These are phyloP conservation scores for Clavispora phyllophila DNA, from an alignment of 805 yeast species.

Conservation along the genomic window DNA sequence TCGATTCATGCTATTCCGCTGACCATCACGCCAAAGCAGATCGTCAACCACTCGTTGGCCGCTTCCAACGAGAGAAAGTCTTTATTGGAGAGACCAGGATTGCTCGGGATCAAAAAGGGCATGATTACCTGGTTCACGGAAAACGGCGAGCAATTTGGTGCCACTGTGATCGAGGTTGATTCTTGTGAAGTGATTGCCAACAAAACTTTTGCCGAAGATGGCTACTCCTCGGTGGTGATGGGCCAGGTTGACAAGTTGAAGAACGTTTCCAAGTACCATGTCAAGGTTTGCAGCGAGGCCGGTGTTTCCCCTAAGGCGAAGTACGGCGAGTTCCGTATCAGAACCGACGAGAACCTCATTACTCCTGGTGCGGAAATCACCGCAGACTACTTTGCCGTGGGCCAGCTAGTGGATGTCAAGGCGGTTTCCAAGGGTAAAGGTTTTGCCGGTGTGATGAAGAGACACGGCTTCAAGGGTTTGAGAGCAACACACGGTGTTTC, in stretches of 20 bases:
- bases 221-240: slow-evolving; percentile 80
- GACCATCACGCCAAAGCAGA: slow-evolving; percentile 42
- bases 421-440: slow-evolving; percentile 91
- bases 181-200: slow-evolving; percentile 79
- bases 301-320: slow-evolving; percentile 77
- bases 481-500: slow-evolving; percentile 96
- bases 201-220: slow-evolving; percentile 67
- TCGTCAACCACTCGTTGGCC: slow-evolving; percentile 61
- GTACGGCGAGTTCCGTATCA: slow-evolving; percentile 75
- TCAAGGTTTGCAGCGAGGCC: slow-evolving; percentile 77
- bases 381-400: slow-evolving; percentile 80
- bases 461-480: slow-evolving; percentile 85
- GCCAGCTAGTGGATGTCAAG: slow-evolving; percentile 78
- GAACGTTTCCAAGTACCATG: slow-evolving; percentile 50
- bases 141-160: slow-evolving; percentile 67
- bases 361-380: slow-evolving; percentile 73
- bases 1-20: slow-evolving; percentile 50
- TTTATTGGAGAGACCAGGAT: slow-evolving; percentile 75
- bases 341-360: slow-evolving; percentile 57
- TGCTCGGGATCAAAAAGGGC: slow-evolving; percentile 79
- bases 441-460: slow-evolving; percentile 96
- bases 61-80: slow-evolving; percentile 67
- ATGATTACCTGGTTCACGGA: slow-evolving; percentile 82
- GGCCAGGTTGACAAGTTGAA: slow-evolving; percentile 74
- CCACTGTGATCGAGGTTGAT: slow-evolving; percentile 84